Conservation (phyloP, 176 grass and related monocot species). For the Poa pratensis region DNA sequence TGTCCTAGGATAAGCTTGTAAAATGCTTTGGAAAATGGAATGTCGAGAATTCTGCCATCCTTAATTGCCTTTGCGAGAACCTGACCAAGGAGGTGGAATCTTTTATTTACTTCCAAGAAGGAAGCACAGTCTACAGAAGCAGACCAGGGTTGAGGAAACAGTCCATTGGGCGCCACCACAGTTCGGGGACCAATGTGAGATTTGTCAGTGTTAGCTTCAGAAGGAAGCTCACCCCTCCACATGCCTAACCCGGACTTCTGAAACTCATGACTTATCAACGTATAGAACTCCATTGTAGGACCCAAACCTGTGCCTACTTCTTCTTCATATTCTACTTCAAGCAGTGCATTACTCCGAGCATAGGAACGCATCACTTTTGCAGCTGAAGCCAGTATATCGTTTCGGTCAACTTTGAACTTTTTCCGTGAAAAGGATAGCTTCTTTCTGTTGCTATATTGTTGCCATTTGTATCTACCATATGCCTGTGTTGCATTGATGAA, state of each 20-base stretch:
- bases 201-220: constrained; percentile 37
- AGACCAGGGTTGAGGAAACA: constrained; percentile 78
- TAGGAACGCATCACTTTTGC: constrained; percentile 70
- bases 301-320: constrained; percentile 90
- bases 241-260: constrained; percentile 72
- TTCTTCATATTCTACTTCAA: constrained; percentile 78
- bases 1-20: constrained; percentile 73
- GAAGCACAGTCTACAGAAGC: constrained; percentile 35
- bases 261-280: constrained; percentile 80
- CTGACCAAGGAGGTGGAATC: constrained; percentile 69
- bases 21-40: constrained; percentile 84
- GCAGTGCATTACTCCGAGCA: constrained; percentile 57
- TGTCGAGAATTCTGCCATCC: constrained; percentile 71
- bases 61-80: constrained; percentile 82
- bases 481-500: constrained; percentile 51
- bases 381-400: constrained; percentile 72
- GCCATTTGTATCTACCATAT: constrained; percentile 48
- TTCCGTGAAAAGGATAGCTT: constrained; percentile 44
- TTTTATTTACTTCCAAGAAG: constrained; percentile 61
- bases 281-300: constrained; percentile 88
- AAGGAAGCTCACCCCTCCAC: constrained; percentile 69
- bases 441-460: constrained; percentile 48
- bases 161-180: constrained; percentile 56
- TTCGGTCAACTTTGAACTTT: constrained; percentile 88
- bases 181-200: constrained; percentile 41